These are phyloP conservation scores for Metschnikowia noctiluminum DNA, from an alignment of 805 yeast genomes.

Conservation along the genomic window DNA sequence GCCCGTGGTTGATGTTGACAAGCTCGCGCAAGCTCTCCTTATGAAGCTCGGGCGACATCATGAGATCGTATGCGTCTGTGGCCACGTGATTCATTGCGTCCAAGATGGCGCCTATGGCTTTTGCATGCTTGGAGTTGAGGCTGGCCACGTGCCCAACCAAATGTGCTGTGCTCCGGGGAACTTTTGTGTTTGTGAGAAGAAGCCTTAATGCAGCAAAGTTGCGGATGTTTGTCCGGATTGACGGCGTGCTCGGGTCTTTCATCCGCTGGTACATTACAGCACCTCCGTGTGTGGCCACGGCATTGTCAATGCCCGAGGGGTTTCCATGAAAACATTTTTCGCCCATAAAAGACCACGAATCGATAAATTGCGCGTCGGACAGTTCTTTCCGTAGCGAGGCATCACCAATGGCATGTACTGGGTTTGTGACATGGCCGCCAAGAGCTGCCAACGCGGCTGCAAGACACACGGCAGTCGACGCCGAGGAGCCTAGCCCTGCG, in stretches of 20 bases:
- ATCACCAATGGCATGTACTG: constrained; percentile 34
- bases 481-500: constrained; percentile 95
- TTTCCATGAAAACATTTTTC: constrained; percentile 95
- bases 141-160: constrained; percentile 75
- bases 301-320: constrained; percentile 95
- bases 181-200: constrained; percentile 76
- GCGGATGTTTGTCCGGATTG: constrained; percentile 64
- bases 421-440: constrained; percentile 50
- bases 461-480: constrained; percentile 81
- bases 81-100: constrained; percentile 77
- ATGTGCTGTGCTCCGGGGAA: constrained; percentile 84
- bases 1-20: constrained; percentile 81
- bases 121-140: constrained; percentile 51
- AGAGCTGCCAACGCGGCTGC: constrained; percentile 67
- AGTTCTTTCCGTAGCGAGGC: constrained; percentile 27
- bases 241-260: constrained; percentile 48
- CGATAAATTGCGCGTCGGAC: constrained; percentile 57
- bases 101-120: constrained; percentile 54
- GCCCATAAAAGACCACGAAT: constrained; percentile 87
- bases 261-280: constrained; percentile 84
- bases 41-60: constrained; percentile 51
- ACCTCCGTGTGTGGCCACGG: constrained; percentile 94
- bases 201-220: constrained; percentile 72
- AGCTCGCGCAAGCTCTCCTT: constrained; percentile 53
- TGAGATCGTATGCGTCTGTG: constrained; percentile 63